Evolutionary conservation across 441 rosid species (phyloP).

Genomic region (Populus hybrid): DNA sequence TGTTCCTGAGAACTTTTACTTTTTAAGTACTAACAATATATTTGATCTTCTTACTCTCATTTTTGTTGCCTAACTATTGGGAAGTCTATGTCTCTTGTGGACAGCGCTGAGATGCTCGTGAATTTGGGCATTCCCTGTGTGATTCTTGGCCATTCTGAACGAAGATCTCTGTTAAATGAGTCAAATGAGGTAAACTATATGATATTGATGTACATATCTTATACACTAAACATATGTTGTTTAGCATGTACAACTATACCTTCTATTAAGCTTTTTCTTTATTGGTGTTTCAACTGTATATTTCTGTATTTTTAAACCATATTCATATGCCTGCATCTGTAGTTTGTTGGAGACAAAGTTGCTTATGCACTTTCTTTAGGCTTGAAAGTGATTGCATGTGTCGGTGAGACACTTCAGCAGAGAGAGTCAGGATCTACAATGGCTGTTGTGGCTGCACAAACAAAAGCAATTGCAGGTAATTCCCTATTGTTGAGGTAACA

Average conservation of each 20-base stretch:
- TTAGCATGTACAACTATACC: neutral
- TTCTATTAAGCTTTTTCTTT: neutral
- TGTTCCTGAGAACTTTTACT: neutral
- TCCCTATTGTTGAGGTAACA: neutral
- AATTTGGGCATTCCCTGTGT: constrained; percentile 63
- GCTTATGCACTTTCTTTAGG: constrained; percentile 66
- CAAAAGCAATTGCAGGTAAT: constrained; percentile 65
- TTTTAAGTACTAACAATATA: neutral
- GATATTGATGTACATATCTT: neutral
- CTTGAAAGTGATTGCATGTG: constrained; percentile 71
- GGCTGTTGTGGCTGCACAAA: constrained; percentile 69
- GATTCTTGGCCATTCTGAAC: constrained; percentile 68
- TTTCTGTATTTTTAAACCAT: neutral
- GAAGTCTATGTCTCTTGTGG: constrained; percentile 10
- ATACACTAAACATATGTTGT: neutral
- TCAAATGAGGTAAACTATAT: constrained; percentile 42
- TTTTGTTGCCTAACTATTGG: neutral
- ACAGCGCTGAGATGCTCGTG: constrained; percentile 72
- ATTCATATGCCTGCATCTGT: constrained; percentile 15
- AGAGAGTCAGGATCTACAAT: constrained; percentile 66
- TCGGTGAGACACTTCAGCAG: constrained; percentile 78
- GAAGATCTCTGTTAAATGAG: constrained; percentile 53
- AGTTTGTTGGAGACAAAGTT: constrained; percentile 75
- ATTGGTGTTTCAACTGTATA: neutral
- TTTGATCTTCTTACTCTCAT: neutral